Evolutionary conservation across 2,329 filamentous ascomycete species (phyloP), one percentile per base, ranked within the genome.

Genomic region (Neopestalotiopsis rosae): DNA sequence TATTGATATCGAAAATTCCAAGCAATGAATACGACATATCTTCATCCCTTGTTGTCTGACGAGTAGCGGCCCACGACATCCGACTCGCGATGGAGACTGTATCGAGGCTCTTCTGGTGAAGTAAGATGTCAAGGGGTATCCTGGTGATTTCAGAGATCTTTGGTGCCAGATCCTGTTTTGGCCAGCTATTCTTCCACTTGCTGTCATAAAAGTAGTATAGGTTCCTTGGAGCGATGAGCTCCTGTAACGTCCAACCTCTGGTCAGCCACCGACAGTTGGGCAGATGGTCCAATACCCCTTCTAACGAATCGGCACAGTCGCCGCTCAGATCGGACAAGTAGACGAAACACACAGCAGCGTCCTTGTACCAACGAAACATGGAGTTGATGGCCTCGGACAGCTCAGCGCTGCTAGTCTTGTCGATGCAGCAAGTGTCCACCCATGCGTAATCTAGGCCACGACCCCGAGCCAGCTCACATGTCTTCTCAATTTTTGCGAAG

Each of bases 1-100:
- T 77, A 42, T 74, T 75, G 28, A 80, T 72, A 14, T 72, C 71
- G 42, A 80, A 79, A 3, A 80, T 61, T 2, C 78, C 77, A n/a
- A 79, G 59, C 1, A 79, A 68, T 20, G 72, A 77, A 67, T 79
- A 79, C 0, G 77, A 76, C 2, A 64, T 66, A 67, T 79, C 76
- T 64, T 79, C 73, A 40, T 64, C 13, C 30, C 74, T 72, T 1
- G 72, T 75, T 2, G 74, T 78, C 42, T 70, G 2, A 20, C 77
- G 69, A 1, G 58, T 45, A 1, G 76, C 66, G 1, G 75, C 77
- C 78, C 76, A 79, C 1, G 75, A 76, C 77, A 79, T 78, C 20
- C 73, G 70, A 7, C 70, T 62, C 0, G 75, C 75, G 13, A 77
- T 68, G 61, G 71, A 69, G 12, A 69, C 62, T 2, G 45, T 17